Conservation (phyloP, 2,329 filamentous ascomycete genomes). For the Colletotrichum graminicola region DNA sequence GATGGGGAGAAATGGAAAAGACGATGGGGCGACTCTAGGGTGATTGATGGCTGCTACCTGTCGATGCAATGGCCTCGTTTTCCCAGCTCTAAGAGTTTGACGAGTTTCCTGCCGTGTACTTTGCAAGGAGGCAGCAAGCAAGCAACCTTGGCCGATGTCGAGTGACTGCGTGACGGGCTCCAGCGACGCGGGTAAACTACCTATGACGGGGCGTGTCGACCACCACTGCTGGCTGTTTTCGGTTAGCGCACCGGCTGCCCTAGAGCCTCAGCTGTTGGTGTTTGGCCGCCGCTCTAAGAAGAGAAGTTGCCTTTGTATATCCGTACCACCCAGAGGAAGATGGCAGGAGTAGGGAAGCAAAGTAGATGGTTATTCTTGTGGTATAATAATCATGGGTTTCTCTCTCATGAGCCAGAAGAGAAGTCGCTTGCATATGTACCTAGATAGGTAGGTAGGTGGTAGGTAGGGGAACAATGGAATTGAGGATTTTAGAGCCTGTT, state of each 20-base stretch:
- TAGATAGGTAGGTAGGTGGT: background rate
- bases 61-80: slow-evolving; percentile 28
- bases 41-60: slow-evolving; percentile 14
- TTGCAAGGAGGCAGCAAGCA: slow-evolving; percentile 14
- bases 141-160: slow-evolving; percentile 26
- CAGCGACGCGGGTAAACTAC: slow-evolving; percentile 36
- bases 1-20: background rate
- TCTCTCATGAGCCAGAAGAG: background rate
- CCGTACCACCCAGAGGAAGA: background rate
- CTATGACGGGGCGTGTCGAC: slow-evolving; percentile 40
- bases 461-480: background rate
- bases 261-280: slow-evolving; percentile 9
- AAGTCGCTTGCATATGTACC: background rate
- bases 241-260: slow-evolving; percentile 31
- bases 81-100: slow-evolving; percentile 21
- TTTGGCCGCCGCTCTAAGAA: background rate
- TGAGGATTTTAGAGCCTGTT: slow-evolving; percentile 16
- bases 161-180: slow-evolving; percentile 39
- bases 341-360: background rate
- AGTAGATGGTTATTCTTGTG: background rate
- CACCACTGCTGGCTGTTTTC: slow-evolving; percentile 5
- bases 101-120: slow-evolving; percentile 20
- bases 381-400: background rate
- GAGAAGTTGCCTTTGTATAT: background rate
- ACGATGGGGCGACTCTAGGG: slow-evolving; percentile 10